Evolutionary conservation across 1,139 yeast species (phyloP).

Genomic region (Protomyces arabidopsidicola): DNA sequence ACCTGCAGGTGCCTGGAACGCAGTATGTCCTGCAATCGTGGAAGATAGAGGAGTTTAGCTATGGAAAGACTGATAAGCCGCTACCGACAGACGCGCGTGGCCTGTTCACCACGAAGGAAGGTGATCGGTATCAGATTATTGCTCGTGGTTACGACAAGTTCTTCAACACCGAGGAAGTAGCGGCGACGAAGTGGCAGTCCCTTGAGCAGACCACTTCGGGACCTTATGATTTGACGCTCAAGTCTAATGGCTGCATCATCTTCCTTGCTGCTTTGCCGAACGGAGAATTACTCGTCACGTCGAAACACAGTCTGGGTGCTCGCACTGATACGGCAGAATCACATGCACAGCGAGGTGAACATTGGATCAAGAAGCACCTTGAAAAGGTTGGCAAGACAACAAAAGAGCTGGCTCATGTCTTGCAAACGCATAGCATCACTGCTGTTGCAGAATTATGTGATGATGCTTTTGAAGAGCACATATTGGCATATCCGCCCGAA

Average conservation of each 20-base stretch:
- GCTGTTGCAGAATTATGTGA: constrained; percentile 94
- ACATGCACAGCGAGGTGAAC: constrained; percentile 49
- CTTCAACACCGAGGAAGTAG: constrained; percentile 70
- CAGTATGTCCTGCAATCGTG: constrained; percentile 5
- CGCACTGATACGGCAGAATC: constrained; percentile 45
- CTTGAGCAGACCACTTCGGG: constrained; percentile 54
- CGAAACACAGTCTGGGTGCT: constrained; percentile 82
- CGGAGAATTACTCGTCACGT: constrained; percentile 67
- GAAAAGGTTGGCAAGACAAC: constrained; percentile 42
- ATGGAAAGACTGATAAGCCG: constrained; percentile 41
- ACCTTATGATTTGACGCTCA: constrained; percentile 74
- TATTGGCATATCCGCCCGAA: constrained; percentile 63
- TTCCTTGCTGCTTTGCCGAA: constrained; percentile 70
- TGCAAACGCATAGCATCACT: constrained; percentile 57
- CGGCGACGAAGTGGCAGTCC: constrained; percentile 47
- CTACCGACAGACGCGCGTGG: constrained; percentile 83
- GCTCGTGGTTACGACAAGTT: constrained; percentile 93
- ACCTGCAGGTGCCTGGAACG: constrained; percentile 2
- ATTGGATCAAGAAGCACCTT: constrained; percentile 55
- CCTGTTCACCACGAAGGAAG: constrained; percentile 49
- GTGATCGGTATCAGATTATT: constrained; percentile 46
- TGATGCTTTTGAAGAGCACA: constrained; percentile 90
- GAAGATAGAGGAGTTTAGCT: constrained; percentile 24
- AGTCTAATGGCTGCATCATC: constrained; percentile 91
- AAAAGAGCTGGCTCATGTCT: constrained; percentile 52